Evolutionary conservation across 306 rosid genomes (phyloP).

Genomic region (Albizia julibrissin): DNA sequence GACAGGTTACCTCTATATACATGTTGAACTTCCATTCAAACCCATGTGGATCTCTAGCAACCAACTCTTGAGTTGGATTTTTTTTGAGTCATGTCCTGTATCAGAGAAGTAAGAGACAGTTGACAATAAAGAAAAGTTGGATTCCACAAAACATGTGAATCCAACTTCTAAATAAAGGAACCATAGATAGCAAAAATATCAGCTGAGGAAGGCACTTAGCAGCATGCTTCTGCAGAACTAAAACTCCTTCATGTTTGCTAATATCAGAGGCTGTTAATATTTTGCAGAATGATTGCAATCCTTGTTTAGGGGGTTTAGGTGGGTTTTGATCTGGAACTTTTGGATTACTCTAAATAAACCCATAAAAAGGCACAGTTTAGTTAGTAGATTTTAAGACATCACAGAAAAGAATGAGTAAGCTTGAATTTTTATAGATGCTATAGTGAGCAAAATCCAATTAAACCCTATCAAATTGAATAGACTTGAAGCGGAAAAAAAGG

Average conservation of each 20-base stretch:
- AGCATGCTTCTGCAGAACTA: slow-evolving; percentile 78
- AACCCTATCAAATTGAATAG: slow-evolving; percentile 25
- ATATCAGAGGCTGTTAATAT: slow-evolving; percentile 85
- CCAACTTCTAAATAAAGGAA: neutral
- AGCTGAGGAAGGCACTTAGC: slow-evolving; percentile 75
- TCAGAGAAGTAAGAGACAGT: neutral
- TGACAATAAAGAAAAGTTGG: neutral
- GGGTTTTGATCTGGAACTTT: slow-evolving; percentile 45
- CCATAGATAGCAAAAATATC: slow-evolving; percentile 40
- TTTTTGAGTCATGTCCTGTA: slow-evolving; percentile 69
- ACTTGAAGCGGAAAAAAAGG: slow-evolving; percentile 5
- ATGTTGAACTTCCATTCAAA: slow-evolving; percentile 84
- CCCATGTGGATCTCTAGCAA: slow-evolving; percentile 83
- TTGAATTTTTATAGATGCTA: neutral
- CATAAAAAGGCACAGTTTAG: neutral
- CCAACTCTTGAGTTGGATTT: slow-evolving; percentile 81
- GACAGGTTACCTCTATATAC: slow-evolving; percentile 68
- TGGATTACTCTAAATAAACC: slow-evolving; percentile 55
- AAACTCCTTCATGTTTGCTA: slow-evolving; percentile 84
- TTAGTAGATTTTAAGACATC: neutral
- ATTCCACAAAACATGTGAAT: neutral
- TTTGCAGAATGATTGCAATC: slow-evolving; percentile 66
- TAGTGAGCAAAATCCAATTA: neutral
- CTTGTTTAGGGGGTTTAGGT: slow-evolving; percentile 43
- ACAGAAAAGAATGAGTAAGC: neutral